Conservation (phyloP, 805 yeast species). For the Candida ponderosae region DNA sequence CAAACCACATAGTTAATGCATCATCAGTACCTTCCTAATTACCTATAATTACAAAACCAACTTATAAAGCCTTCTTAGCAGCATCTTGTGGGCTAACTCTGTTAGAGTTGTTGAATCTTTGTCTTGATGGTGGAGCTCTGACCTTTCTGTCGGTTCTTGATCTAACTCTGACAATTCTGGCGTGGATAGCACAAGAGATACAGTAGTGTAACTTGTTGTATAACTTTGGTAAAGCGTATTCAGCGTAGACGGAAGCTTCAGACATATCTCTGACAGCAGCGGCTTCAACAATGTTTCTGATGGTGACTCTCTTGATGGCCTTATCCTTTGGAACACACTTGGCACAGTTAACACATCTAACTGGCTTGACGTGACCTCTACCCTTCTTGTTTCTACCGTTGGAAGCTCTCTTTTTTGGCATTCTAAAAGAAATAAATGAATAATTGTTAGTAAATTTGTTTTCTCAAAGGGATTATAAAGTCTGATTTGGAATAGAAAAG, state of each 20-base stretch:
- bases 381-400: conserved; percentile 99
- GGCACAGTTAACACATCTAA: conserved; percentile 99
- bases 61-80: conserved; percentile 81
- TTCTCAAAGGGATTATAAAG: too few species aligned
- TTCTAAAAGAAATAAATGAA: conserved; percentile 36
- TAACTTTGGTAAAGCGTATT: conserved; percentile 98
- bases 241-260: conserved; percentile 98
- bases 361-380: conserved; percentile 99
- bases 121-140: conserved; percentile 99
- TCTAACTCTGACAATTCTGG: conserved; percentile 99
- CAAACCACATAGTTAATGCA: too few species aligned
- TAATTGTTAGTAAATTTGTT: too few species aligned
- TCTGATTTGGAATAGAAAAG: too few species aligned
- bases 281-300: conserved; percentile 99
- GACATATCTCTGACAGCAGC: conserved; percentile 99
- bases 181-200: conserved; percentile 99
- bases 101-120: conserved; percentile 95
- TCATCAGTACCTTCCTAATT: too few species aligned
- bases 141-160: conserved; percentile 97
- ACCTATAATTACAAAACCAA: too few species aligned
- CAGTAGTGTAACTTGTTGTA: conserved; percentile 99
- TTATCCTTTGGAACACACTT: conserved; percentile 99
- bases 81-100: conserved; percentile 96
- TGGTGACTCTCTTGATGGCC: conserved; percentile 99
- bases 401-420: conserved; percentile 99